Conservation (phyloP, 179 eudicot genomes). For the Beta lomatogona region DNA sequence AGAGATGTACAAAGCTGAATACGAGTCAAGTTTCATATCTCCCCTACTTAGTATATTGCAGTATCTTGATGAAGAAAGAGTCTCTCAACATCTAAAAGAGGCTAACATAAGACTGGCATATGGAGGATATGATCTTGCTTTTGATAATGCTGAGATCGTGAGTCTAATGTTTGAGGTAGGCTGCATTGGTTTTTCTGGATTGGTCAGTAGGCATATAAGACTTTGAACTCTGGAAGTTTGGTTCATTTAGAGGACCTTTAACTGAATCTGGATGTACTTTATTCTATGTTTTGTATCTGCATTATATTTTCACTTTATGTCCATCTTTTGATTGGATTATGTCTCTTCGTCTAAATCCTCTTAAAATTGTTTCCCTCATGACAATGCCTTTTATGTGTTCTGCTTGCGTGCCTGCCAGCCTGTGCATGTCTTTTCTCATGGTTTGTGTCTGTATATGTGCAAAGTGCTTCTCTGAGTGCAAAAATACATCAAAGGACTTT, state of each 20-base stretch:
- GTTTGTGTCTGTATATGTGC: neutral
- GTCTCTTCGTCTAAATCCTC: neutral
- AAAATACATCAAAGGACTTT: neutral
- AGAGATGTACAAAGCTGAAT: slow-evolving; percentile 71
- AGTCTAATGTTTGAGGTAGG: slow-evolving; percentile 92
- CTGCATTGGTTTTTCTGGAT: neutral
- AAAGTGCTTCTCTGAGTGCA: neutral
- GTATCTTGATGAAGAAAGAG: slow-evolving; percentile 85
- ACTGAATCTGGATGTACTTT: neutral
- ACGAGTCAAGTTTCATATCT: slow-evolving; percentile 68
- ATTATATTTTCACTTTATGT: neutral
- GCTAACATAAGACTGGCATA: slow-evolving; percentile 58
- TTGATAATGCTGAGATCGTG: slow-evolving; percentile 64
- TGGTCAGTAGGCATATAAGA: neutral
- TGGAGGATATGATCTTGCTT: slow-evolving; percentile 63
- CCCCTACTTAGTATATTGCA: slow-evolving; percentile 76
- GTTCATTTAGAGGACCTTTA: neutral
- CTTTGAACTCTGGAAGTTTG: neutral
- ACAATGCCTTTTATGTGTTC: neutral
- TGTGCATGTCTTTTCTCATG: slow-evolving; percentile 3
- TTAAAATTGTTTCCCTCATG: neutral
- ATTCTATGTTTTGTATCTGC: neutral
- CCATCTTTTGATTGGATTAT: neutral
- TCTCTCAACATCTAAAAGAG: slow-evolving; percentile 68
- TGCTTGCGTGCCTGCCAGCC: neutral